phyloP scores from a whole-genome alignment of 2,329 filamentous ascomycete species.

The Fusarium anthophilum region DNA sequence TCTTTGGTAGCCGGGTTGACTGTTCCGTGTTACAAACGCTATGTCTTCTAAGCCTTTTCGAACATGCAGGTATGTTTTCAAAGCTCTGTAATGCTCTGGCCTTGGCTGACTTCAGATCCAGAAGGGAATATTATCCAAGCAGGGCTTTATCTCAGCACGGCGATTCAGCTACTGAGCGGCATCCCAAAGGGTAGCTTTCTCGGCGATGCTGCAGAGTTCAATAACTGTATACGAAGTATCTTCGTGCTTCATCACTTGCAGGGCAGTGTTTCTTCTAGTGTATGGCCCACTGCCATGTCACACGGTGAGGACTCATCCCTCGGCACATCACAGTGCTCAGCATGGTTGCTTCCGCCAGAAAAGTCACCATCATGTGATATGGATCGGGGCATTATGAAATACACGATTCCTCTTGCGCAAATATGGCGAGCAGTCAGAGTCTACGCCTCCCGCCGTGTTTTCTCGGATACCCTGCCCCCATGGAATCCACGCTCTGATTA shows the following conservation, averaged over 20 bases:
- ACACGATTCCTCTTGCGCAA: background rate
- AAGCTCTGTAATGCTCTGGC: rapidly evolving
- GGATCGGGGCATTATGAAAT: background rate
- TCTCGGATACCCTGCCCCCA: background rate
- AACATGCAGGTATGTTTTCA: background rate
- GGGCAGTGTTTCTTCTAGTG: background rate
- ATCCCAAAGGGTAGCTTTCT: rapidly evolving
- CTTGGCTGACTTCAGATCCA: background rate
- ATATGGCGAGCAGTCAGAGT: background rate
- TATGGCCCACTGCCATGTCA: background rate
- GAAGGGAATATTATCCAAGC: background rate
- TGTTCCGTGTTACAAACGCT: background rate
- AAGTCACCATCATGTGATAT: background rate
- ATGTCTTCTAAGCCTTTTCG: background rate
- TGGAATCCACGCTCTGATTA: conserved; percentile 1
- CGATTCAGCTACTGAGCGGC: background rate
- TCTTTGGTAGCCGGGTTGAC: background rate
- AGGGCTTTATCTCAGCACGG: background rate
- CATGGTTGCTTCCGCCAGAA: background rate
- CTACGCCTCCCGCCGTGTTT: background rate
- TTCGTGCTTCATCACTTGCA: background rate
- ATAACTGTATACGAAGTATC: background rate
- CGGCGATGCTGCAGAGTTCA: background rate
- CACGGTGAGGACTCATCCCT: background rate
- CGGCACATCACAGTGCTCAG: background rate